Conservation (phyloP, 2,329 filamentous ascomycete genomes). For the Alternaria longipes region DNA sequence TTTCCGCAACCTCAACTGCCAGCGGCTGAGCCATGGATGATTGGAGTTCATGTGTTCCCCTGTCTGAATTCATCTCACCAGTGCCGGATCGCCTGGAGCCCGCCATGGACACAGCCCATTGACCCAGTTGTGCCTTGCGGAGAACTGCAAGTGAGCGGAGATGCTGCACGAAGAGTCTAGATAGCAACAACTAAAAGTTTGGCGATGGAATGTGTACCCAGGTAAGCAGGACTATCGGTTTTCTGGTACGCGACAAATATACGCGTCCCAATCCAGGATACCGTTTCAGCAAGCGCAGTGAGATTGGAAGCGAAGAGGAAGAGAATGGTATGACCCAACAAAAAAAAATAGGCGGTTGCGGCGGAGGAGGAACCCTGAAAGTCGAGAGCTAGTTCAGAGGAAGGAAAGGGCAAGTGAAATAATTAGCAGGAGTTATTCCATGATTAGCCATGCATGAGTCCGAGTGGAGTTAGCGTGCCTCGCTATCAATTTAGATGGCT, state of each 20-base stretch:
- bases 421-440: constrained; percentile 44
- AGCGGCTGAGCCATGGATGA: constrained; percentile 18
- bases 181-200: constrained; percentile 5
- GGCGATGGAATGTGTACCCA: background rate
- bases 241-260: constrained; percentile 3
- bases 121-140: background rate
- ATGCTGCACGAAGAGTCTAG: constrained; percentile 6
- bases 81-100: constrained; percentile 4
- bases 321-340: background rate
- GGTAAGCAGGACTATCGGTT: background rate
- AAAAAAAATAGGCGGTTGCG: constrained; percentile 1
- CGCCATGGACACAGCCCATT: constrained; percentile 7
- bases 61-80: constrained; percentile 10
- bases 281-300: constrained; percentile 7
- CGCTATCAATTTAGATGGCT: constrained; percentile 33
- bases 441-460: constrained; percentile 35
- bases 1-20: constrained; percentile 19
- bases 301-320: constrained; percentile 7
- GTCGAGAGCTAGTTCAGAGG: constrained; percentile 21
- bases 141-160: constrained; percentile 8
- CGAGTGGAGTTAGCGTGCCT: constrained; percentile 35
- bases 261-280: background rate
- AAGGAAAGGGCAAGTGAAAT: constrained; percentile 25
- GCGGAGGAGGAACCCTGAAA: background rate
- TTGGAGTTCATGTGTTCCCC: constrained; percentile 19